phyloP scores from a whole-genome alignment of 2,329 filamentous ascomycete genomes.

The Leptographium flavum region DNA sequence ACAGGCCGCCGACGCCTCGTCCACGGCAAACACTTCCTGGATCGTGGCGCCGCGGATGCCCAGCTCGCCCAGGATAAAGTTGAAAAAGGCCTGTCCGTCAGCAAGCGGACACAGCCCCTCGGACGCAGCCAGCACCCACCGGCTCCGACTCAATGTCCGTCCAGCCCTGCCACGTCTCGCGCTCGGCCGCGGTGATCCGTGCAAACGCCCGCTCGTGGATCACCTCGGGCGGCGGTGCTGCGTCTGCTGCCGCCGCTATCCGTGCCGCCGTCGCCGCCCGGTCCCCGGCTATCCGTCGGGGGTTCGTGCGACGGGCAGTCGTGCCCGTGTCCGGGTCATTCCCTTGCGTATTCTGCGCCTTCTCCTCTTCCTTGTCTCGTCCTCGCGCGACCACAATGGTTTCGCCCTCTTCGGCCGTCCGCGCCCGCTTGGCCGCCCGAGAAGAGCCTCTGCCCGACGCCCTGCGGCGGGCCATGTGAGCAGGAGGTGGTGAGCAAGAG shows the following conservation, averaged over 20 bases:
- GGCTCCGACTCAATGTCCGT: slow-evolving; percentile 84
- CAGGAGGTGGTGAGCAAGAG: not conserved
- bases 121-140: slow-evolving; percentile 29
- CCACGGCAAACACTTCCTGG: slow-evolving; percentile 62
- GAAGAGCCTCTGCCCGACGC: not conserved
- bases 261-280: slow-evolving; percentile 3
- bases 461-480: slow-evolving; percentile 1
- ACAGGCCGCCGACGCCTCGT: slow-evolving; percentile 46
- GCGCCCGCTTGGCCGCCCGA: slow-evolving; percentile 4
- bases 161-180: slow-evolving; percentile 55
- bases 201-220: slow-evolving; percentile 22
- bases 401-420: not conserved
- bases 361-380: not conserved
- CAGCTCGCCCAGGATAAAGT: slow-evolving; percentile 65
- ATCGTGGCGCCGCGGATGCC: slow-evolving; percentile 62
- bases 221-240: slow-evolving; percentile 7
- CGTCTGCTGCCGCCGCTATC: not conserved
- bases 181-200: slow-evolving; percentile 35
- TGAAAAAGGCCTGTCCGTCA: slow-evolving; percentile 58
- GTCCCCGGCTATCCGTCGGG: no score
- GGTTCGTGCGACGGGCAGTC: not conserved
- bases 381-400: no score
- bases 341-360: not conserved
- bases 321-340: not conserved
- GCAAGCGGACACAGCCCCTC: no score